Evolutionary conservation across 768 basidiomycete species (phyloP), one percentile per base, ranked within the genome.

Genomic region (Baorangia bicolor): DNA sequence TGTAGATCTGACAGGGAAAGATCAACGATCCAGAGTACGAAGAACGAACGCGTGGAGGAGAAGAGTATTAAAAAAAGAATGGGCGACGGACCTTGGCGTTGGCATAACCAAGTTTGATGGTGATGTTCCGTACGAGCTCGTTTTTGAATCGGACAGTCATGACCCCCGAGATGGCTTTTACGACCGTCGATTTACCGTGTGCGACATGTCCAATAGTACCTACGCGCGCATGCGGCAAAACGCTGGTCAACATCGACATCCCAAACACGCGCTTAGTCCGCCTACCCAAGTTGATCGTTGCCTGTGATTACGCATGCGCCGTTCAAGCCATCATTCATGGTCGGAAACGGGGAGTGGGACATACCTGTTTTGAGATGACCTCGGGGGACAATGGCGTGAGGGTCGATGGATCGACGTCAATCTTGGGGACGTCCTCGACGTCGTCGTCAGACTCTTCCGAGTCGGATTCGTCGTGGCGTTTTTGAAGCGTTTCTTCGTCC

Each of bases 161-260:
- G 18, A 98, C 96, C 8, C 97, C 95, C 11, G 96, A 98, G 70
- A 99, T 98, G 30, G 97, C 97, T 77, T 98, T 95, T 55, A 98
- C 96, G 53, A 98, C 94, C 8, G 92, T 95, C 52, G 91, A 94
- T 78, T 94, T 94, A 65, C 92, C 93, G 79, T 94, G 94, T 20
- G 96, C 96, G 81, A 99, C 96, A 83, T 98, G 96, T 51, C 95
- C 96, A 69, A 99, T 99, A 23, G 95, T 99, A 62, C 93, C 95
- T 93, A 54, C n/a, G 43, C 51, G 25, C 41, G 33, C 37, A 16
- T 43, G n/a, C 48, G 53, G 49, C 28, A 42, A 44, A 42, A 61
- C 25, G 27, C n/a, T 49, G 31, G 50, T 64, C 50, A 61, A 25
- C 21, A 25, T 40, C 18, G 8, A 1, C 37, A 33, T 33, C 25